Base-by-base conservation (phyloP, 352 stramenopile species). In the Pythium aquatile region DNA sequence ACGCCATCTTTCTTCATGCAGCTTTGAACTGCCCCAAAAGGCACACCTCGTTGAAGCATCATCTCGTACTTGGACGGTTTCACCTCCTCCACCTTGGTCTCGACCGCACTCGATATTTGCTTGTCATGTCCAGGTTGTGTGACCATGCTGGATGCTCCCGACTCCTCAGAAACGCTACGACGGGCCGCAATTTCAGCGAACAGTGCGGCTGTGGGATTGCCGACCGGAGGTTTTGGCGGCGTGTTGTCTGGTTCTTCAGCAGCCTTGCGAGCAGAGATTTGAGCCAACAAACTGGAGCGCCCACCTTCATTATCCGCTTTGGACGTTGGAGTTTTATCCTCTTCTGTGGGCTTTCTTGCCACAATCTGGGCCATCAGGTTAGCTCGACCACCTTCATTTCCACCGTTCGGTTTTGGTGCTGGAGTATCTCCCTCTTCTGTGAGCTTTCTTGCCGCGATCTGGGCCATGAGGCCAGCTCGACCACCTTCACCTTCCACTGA, bases 31-130 rank as follows among this genome's bases (percentile, higher is more conserved):
- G 79, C 85, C 61, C 85, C 77, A 51, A 89, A 87, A 11, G 83
- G 81, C 24, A 92, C 83, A 29, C 85, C 85, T 39, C 70, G 73
- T 66, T 87, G 78, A 10, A 90, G 65, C 85, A 92, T 90, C 58
- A 73, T 65, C 51, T 74, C 62, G 54, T 92, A 88, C 63, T 90
- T 92, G 3, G 46, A 46, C 16, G 39, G 40, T 5, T 55, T 63
- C 28, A 8, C 26, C 6, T 48, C 54, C 8, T 24, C 20, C 2
- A 20, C 2, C 5, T 42, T 61, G 44, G 7, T 51, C n/a, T 55
- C 47, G 20, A 55, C 14, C 24, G 20, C 26, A 20, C 13, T 55
- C 24, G 26, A 9, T 51, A 17, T 6, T 46, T 13, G 30, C 14
- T 51, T 29, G 44, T 42, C 44, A 24, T 24, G 20, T 51, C 29